Percentiles rank a stretch among this genome's conserved stretches.
These are phyloP conservation scores for Trichoderma pleuroti DNA, from an alignment of 2,329 filamentous ascomycete genomes.

Conservation along the genomic window DNA sequence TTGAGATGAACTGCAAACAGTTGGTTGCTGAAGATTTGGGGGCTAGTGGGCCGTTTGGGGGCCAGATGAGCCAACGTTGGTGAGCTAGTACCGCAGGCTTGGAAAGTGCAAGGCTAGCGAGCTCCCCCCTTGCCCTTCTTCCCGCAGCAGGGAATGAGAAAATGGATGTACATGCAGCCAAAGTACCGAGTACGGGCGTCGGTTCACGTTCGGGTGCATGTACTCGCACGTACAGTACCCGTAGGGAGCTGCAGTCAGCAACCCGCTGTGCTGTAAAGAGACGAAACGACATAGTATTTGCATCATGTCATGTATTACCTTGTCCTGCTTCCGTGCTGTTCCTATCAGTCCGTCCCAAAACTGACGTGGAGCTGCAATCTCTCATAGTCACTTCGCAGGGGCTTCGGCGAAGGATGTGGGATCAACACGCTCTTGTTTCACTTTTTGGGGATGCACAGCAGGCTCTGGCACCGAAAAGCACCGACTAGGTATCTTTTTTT, in stretches of 20 bases:
- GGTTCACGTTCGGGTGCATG: neutral
- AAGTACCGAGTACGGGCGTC: neutral
- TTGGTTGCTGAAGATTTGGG: constrained; percentile 4
- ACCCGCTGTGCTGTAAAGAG: neutral
- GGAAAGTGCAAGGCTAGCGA: neutral
- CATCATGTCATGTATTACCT: neutral
- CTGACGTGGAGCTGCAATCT: neutral
- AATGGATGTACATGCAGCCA: neutral
- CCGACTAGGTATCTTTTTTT: too few relatives aligned
- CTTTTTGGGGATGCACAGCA: neutral
- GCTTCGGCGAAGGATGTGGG: constrained; percentile 16
- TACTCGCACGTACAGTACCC: neutral
- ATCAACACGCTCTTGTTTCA: constrained; percentile 11
- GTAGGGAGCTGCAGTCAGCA: neutral
- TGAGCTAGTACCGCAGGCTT: neutral
- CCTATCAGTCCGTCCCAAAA: neutral
- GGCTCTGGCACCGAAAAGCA: neutral
- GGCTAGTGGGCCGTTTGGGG: constrained; percentile 9
- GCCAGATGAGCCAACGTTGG: constrained; percentile 2
- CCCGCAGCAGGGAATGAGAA: neutral
- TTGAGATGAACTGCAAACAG: constrained; percentile 8
- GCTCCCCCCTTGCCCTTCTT: neutral
- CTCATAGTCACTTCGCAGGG: constrained; percentile 6
- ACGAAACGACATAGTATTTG: neutral
- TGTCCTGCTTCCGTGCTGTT: neutral